A percentile compares a stretch with the other conserved stretches of the same genome.
phyloP scores from a whole-genome alignment of 768 basidiomycete genomes.

The Cantharellus anzutake region DNA sequence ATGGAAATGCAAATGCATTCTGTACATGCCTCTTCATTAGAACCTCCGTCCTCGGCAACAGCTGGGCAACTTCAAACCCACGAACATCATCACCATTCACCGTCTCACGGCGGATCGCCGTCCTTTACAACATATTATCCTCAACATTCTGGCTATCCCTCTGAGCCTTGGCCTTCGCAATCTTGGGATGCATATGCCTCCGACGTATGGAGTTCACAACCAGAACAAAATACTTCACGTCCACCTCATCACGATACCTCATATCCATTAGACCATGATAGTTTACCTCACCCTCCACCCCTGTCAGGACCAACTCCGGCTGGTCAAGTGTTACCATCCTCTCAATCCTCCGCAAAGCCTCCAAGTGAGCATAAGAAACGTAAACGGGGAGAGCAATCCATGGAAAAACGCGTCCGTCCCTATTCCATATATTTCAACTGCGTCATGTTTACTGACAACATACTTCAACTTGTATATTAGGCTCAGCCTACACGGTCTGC shows the following conservation, averaged over 20 bases:
- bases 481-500: background rate
- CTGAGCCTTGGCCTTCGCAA: background rate
- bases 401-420: background rate
- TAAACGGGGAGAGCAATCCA: background rate
- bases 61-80: background rate
- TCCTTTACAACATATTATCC: background rate
- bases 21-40: background rate
- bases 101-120: background rate
- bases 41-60: background rate
- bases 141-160: background rate
- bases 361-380: background rate
- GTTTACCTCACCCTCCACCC: background rate
- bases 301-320: background rate
- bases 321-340: background rate
- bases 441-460: background rate
- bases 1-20: slow-evolving; percentile 6
- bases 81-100: background rate
- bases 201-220: background rate
- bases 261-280: background rate
- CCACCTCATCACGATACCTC: background rate
- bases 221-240: background rate
- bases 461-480: background rate
- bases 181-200: background rate
- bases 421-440: background rate
- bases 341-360: background rate